These are phyloP conservation scores for Mesotaenium endlicherianum DNA, from an alignment of 139 green algal genomes.

Conservation along the genomic window DNA sequence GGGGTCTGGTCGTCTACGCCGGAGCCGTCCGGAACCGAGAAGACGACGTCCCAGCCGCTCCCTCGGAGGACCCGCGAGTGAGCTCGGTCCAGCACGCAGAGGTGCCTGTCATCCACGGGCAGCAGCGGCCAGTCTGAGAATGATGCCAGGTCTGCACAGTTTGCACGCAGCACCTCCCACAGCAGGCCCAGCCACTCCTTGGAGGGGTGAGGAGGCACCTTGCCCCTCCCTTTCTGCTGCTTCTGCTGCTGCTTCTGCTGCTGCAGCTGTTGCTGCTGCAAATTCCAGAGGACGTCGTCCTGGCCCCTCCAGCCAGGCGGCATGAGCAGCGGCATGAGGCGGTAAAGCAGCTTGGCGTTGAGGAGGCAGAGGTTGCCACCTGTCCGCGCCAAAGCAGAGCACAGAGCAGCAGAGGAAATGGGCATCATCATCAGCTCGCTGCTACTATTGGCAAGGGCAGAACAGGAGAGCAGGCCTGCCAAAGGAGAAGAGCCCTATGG, in stretches of 20 bases:
- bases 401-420: background rate
- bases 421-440: background rate
- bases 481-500: no score
- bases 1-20: no score
- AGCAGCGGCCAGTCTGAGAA: slow-evolving; percentile 64
- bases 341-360: background rate
- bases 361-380: slow-evolving; percentile 37
- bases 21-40: no score
- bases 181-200: slow-evolving; percentile 37
- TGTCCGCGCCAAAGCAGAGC: slow-evolving; percentile 23
- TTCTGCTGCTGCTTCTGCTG: no score
- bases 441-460: no score
- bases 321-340: slow-evolving; percentile 30
- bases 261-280: no score
- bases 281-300: no score
- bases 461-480: no score
- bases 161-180: slow-evolving; percentile 43
- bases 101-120: slow-evolving; percentile 51
- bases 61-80: slow-evolving; percentile 13
- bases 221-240: slow-evolving; percentile 12
- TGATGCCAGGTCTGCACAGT: background rate
- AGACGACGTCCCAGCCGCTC: slow-evolving; percentile 63
- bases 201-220: no score
- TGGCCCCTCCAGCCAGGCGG: slow-evolving; percentile 15
- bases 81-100: slow-evolving; percentile 45